Evolutionary conservation across 2,329 filamentous ascomycete species (phyloP).

Genomic region (Aspergillus neoniger): DNA sequence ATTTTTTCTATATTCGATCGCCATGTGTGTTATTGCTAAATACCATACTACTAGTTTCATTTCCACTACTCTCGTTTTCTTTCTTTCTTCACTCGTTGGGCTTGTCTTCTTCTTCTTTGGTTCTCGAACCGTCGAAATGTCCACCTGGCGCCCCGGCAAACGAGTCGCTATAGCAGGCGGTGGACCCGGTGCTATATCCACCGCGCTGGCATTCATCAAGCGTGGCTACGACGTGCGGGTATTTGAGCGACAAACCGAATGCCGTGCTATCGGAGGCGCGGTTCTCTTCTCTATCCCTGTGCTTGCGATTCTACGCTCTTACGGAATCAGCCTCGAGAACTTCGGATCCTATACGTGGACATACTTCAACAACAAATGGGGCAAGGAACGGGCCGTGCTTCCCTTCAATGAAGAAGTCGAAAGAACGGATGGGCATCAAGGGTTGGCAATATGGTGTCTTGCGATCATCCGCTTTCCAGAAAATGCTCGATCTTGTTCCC

Average conservation of each 20-base stretch:
- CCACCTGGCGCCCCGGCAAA: neutral
- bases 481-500: constrained; percentile 22
- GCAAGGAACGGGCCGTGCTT: constrained; percentile 18
- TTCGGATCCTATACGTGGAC: neutral
- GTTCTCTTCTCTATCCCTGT: neutral
- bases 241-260: constrained; percentile 6
- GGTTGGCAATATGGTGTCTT: constrained; percentile 26
- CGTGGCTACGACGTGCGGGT: constrained; percentile 6
- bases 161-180: neutral
- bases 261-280: constrained; percentile 1
- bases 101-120: no score
- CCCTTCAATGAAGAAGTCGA: constrained; percentile 17
- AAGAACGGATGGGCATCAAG: constrained; percentile 12
- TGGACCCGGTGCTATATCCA: constrained; percentile 3
- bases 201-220: constrained; percentile 4
- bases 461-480: constrained; percentile 22
- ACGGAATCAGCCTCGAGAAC: neutral
- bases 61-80: no score
- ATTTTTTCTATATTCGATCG: no score
- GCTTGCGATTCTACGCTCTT: neutral
- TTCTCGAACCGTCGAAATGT: no score
- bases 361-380: constrained; percentile 20
- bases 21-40: no score
- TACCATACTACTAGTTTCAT: no score
- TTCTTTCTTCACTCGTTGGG: no score